Conservation (phyloP, 768 basidiomycete genomes). For the Mycena belliarum region DNA sequence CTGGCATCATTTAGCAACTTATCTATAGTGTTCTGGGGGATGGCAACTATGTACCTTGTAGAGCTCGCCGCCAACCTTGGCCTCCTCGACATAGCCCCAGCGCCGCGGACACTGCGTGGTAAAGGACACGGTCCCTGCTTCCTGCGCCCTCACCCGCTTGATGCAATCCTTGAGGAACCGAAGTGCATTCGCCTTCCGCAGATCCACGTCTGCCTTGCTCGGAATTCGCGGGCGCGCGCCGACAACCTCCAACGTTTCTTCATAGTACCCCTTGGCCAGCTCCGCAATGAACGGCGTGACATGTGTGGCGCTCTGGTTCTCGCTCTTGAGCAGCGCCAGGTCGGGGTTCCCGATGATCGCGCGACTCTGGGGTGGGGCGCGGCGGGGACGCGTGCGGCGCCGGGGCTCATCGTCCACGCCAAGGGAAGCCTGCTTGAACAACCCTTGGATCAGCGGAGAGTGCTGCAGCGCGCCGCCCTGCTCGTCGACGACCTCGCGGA, state of each 20-base stretch:
- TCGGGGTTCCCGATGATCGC: constrained; percentile 49
- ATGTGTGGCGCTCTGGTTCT: constrained; percentile 56
- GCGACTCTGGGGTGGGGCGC: constrained; percentile 17
- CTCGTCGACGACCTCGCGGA: constrained; percentile 10
- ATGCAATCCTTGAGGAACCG: constrained; percentile 25
- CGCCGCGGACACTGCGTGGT: constrained; percentile 10
- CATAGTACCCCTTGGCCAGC: constrained; percentile 53
- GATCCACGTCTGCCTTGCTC: constrained; percentile 29
- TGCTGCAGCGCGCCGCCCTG: neutral
- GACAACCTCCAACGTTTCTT: constrained; percentile 55
- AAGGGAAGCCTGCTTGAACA: constrained; percentile 3
- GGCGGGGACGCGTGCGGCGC: neutral
- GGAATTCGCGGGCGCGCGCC: constrained; percentile 42
- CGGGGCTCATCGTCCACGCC: neutral
- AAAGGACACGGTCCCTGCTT: constrained; percentile 21
- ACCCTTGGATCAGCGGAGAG: constrained; percentile 7
- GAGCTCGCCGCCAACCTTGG: constrained; percentile 42
- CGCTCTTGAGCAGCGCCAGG: constrained; percentile 52
- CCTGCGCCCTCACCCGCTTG: constrained; percentile 28
- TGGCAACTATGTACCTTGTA: constrained; percentile 45
- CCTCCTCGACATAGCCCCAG: constrained; percentile 38
- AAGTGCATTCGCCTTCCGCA: constrained; percentile 25
- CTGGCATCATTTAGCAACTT: constrained; percentile 33
- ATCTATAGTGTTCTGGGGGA: neutral
- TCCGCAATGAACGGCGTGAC: constrained; percentile 62